Evolutionary conservation across 2,329 filamentous ascomycete species (phyloP).

Genomic region (Venturia pyrina): DNA sequence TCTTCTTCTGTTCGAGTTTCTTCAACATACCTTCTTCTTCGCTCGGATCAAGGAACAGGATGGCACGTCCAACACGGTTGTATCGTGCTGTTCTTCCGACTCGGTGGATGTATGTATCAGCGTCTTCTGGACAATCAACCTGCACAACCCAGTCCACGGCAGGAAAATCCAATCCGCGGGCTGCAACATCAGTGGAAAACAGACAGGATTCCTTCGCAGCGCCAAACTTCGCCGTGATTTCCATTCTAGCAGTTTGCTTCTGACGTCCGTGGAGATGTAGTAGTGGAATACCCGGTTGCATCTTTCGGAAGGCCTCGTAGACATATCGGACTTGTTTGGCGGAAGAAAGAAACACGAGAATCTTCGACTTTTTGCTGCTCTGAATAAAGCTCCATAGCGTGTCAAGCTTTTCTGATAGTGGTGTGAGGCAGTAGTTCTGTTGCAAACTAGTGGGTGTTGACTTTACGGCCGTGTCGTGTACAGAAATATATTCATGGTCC

Average conservation of each 20-base stretch:
- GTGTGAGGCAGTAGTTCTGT: slow-evolving; percentile 83
- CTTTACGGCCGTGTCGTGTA: slow-evolving; percentile 69
- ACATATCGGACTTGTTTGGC: slow-evolving; percentile 95
- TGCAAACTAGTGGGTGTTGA: slow-evolving; percentile 78
- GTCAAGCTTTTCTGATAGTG: slow-evolving; percentile 80
- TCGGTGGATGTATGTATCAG: slow-evolving; percentile 94
- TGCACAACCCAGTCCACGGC: slow-evolving; percentile 99
- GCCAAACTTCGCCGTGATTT: slow-evolving; percentile 78
- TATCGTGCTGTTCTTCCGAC: slow-evolving; percentile 93
- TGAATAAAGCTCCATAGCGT: slow-evolving; percentile 90
- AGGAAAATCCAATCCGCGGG: slow-evolving; percentile 88
- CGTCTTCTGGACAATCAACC: slow-evolving; percentile 91
- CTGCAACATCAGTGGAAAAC: slow-evolving; percentile 92
- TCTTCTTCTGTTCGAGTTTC: slow-evolving; percentile 76
- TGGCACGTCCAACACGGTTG: slow-evolving; percentile 74
- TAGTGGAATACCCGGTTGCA: slow-evolving; percentile 88
- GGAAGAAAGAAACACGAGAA: slow-evolving; percentile 88
- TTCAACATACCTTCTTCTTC: slow-evolving; percentile 90
- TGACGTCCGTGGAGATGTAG: slow-evolving; percentile 90
- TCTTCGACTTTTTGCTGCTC: slow-evolving; percentile 83
- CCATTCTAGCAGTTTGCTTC: slow-evolving; percentile 78
- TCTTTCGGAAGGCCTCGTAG: slow-evolving; percentile 83
- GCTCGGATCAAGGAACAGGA: slow-evolving; percentile 83
- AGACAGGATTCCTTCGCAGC: slow-evolving; percentile 74
- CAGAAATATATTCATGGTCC: slow-evolving; percentile 90